Percentiles rank a stretch among this genome's conserved stretches.
phyloP scores from a whole-genome alignment of 202 grass and related monocot genomes.

The Setaria viridis region DNA sequence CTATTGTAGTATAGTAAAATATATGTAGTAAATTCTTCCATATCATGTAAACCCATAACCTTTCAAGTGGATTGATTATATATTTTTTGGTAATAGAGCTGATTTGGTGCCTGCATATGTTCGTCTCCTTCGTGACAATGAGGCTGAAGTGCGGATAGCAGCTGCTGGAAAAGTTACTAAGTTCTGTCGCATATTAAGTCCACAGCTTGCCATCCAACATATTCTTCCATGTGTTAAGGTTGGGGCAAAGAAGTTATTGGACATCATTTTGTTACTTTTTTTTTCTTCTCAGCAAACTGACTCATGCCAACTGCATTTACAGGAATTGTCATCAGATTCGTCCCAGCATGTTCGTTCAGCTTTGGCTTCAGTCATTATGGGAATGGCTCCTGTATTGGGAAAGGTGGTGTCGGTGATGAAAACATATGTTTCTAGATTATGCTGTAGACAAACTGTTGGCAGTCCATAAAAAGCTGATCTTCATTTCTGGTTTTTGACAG shows the following conservation, averaged over 20 bases:
- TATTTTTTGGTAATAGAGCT: constrained; percentile 15
- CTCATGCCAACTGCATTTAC: constrained; percentile 6
- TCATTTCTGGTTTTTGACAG: constrained; percentile 49
- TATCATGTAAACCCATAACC: constrained; percentile 2
- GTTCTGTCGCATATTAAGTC: constrained; percentile 83
- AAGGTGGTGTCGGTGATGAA: constrained; percentile 64
- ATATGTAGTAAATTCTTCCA: background rate
- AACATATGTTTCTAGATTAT: constrained; percentile 13
- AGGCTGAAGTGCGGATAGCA: constrained; percentile 97
- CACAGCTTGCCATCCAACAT: constrained; percentile 81
- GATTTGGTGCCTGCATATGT: constrained; percentile 92
- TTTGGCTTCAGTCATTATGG: constrained; percentile 99
- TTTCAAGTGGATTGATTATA: constrained; percentile 24
- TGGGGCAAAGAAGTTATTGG: background rate
- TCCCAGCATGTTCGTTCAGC: constrained; percentile 99
- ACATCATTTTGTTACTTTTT: background rate
- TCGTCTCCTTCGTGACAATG: constrained; percentile 95
- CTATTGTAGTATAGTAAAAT: too few relatives aligned
- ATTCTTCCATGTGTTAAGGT: constrained; percentile 98
- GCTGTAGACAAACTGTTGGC: constrained; percentile 7
- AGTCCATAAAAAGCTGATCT: constrained; percentile 37
- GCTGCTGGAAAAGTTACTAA: constrained; percentile 97
- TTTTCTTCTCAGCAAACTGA: background rate
- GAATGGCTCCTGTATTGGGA: constrained; percentile 95
- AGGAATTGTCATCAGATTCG: constrained; percentile 94